Evolutionary conservation across 192 early-diverging fungal species (phyloP), one percentile per base, ranked within the genome.

Genomic region (Coemansia sp.): DNA sequence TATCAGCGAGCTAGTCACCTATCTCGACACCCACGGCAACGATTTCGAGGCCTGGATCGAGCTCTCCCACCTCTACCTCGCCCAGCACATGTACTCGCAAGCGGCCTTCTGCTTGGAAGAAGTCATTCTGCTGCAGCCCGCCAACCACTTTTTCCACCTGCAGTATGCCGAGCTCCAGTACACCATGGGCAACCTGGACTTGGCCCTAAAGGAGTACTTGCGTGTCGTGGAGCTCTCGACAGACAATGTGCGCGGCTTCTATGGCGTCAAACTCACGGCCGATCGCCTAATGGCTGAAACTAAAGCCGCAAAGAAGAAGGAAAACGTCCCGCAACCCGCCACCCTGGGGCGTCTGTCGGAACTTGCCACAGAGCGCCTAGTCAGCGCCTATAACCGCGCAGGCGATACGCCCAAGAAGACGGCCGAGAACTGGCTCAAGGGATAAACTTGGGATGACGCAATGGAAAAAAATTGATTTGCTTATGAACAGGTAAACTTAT

Each of bases 91-190:
- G 85, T 90, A 91, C 70, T 72, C 86, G 64, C 93, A 95, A 79
- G 95, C 96, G 6, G 89, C 88, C 13, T 97, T 91, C 70, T 95
- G 93, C 67, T 70, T 91, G 47, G 96, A 99, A 73, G 96, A 99
- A 75, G 71, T 93, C n/a, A 83, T 99, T 52, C 59, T 99, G 62
- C 85, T 93, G 43, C 87, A 91, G 62, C 92, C 94, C n/a, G 79
- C 84, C 58, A 92, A 94, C 80, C 92, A 94, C 67, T 86, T 94
- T 56, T 89, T 85, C 70, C 88, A 95, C 59, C 83, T 94, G 34
- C 91, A 93, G 52, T 94, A 94, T 61, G 96, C 95, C 13, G 96
- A 99, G 69, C 81, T 96, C 36, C 83, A 88, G 36, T 92, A 89
- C 60, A 89, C 93, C 8, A 77, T 91, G 68, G 87, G 88, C 10